Base-by-base conservation (phyloP, 169 alveolate genomes). In the Ichthyophthirius multifiliis region DNA sequence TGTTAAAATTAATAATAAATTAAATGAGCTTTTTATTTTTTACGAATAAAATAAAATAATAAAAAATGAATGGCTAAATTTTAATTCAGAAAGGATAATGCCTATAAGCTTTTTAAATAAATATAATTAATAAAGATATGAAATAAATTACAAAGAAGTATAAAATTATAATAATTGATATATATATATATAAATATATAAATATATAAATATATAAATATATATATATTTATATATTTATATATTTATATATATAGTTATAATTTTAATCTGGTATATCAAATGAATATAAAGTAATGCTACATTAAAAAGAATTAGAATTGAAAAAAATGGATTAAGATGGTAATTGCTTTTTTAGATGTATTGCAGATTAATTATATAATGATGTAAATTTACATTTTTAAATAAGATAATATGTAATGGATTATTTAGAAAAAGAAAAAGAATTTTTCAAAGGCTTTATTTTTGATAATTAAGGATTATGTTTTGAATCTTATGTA, bases 291-390 rank as follows among this genome's bases (percentile, higher is more conserved):
- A 48, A 48, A 13, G 32, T 27, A 48, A 4, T 1, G 6, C 12
- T 48, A 48, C 31, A 15, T 4, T 27, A 48, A 48, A 48, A 48
- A 20, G 67, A 39, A 15, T 48, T 83, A 43, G 73, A 79, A 23
- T 47, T 83, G 9, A 84, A 67, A 55, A 89, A 48, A 20, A 48
- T 48, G 67, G 67, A 48, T 3, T 5, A 92, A 0, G 96, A 92
- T 85, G 96, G 96, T 34, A 92, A 92, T 83, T 92, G 96, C 48
- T 85, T 92, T 63, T 92, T 92, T 46, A 64, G 96, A 44, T 87
- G 95, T n/a, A 82, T 92, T 1, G 87, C 94, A 55, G 94, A 92
- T 75, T 89, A 92, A 78, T 41, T 90, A 9, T 89, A 90, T 74
- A 94, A 94, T n/a, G 86, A 88, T 76, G 90, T 89, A 71, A 92